Conservation (phyloP, 805 yeast species). For the Metschnikowia colocasiae region DNA sequence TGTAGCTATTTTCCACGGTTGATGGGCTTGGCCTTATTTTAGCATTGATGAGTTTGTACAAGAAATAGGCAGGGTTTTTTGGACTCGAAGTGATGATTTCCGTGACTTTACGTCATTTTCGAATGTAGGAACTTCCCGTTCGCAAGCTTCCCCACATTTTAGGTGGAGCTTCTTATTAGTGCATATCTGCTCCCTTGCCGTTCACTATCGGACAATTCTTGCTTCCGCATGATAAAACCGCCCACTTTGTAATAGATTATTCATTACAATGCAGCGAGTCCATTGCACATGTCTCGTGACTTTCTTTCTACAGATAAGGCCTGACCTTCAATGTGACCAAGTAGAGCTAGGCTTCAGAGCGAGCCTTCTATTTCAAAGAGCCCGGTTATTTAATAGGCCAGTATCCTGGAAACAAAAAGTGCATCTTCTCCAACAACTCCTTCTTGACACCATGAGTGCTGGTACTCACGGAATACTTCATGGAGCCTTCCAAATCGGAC, state of each 20-base stretch:
- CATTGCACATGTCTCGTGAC: background rate
- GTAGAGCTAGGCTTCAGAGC: no score
- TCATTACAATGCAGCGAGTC: background rate
- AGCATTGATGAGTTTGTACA: no score
- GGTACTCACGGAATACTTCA: slow-evolving; percentile 81
- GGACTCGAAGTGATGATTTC: no score
- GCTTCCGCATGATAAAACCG: background rate
- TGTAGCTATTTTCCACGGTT: background rate
- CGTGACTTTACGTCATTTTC: background rate
- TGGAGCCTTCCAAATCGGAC: slow-evolving; percentile 64
- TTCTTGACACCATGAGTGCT: slow-evolving; percentile 66
- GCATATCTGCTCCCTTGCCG: background rate
- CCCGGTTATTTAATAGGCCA: slow-evolving; percentile 55
- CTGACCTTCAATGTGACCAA: no score
- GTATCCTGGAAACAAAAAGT: slow-evolving; percentile 86
- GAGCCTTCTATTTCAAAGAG: no score
- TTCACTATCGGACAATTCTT: background rate
- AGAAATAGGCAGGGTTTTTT: no score
- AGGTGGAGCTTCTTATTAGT: background rate
- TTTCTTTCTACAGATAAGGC: background rate
- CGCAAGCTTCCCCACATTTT: background rate
- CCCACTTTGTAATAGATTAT: background rate
- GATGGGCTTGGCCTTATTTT: no score
- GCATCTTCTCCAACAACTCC: slow-evolving; percentile 74
- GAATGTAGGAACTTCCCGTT: background rate